phyloP scores from a whole-genome alignment of 2,329 filamentous ascomycete species.

The Grosmannia serpens region DNA sequence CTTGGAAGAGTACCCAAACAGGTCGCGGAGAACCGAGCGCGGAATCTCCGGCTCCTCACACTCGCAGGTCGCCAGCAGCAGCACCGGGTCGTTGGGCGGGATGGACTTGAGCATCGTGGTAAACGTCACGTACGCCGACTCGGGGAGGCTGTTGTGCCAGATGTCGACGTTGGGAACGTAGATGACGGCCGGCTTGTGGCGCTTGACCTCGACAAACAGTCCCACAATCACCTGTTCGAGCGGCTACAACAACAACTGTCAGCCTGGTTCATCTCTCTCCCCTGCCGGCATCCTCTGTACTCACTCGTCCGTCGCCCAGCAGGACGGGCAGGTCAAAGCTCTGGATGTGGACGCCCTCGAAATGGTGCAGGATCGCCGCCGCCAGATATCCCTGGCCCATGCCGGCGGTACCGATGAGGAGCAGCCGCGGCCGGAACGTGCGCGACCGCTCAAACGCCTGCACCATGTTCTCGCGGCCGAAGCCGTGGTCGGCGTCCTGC shows the following conservation, averaged over 20 bases:
- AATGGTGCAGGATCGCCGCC: slow-evolving; percentile 73
- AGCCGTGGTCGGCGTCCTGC: slow-evolving; percentile 69
- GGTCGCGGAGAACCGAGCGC: slow-evolving; percentile 53
- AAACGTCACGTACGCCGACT: slow-evolving; percentile 69
- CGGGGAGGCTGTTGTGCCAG: slow-evolving; percentile 60
- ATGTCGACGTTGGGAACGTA: slow-evolving; percentile 84
- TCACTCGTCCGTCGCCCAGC: slow-evolving; percentile 67
- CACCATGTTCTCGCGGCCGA: slow-evolving; percentile 64
- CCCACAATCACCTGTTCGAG: slow-evolving; percentile 83
- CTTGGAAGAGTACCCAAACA: slow-evolving; percentile 77
- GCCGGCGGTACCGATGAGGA: slow-evolving; percentile 70
- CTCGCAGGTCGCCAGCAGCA: slow-evolving; percentile 80
- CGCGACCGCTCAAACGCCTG: slow-evolving; percentile 78
- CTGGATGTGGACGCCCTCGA: slow-evolving; percentile 90
- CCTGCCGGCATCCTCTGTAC: slow-evolving; percentile 13
- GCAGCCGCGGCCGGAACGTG: slow-evolving; percentile 76
- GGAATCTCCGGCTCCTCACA: slow-evolving; percentile 50
- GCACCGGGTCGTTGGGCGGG: slow-evolving; percentile 78
- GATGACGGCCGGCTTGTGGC: slow-evolving; percentile 91
- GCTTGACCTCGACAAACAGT: slow-evolving; percentile 82
- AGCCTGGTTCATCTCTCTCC: neutral
- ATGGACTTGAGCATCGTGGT: slow-evolving; percentile 70
- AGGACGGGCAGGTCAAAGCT: slow-evolving; percentile 86
- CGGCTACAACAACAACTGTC: slow-evolving; percentile 28
- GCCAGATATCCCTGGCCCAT: slow-evolving; percentile 93